Conservation (phyloP, 2,329 filamentous ascomycete species). For the Furcasterigmium sp. region DNA sequence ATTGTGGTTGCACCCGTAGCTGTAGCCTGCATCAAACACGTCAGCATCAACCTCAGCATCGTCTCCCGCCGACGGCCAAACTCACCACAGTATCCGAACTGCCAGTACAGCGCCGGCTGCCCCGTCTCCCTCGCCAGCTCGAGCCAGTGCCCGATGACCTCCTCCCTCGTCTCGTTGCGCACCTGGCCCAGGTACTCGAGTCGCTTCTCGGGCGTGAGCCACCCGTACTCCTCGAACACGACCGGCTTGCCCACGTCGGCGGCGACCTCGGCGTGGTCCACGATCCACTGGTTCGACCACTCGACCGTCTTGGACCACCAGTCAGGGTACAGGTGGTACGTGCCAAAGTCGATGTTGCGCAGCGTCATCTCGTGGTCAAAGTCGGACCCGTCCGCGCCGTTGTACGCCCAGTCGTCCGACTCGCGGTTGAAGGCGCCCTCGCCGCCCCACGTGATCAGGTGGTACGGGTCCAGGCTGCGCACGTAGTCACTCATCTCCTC, state of each 20-base stretch:
- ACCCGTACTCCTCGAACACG: conserved; percentile 50
- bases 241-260: conserved; percentile 43
- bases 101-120: conserved; percentile 51
- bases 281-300: conserved; percentile 50
- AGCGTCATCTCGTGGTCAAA: conserved; percentile 45
- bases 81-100: conserved; percentile 37
- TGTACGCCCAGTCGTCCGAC: conserved; percentile 38
- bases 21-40: conserved; percentile 28
- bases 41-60: too few relatives aligned
- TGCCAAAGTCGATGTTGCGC: conserved; percentile 46
- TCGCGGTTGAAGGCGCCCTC: conserved; percentile 51
- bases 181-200: conserved; percentile 36
- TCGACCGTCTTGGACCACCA: conserved; percentile 47
- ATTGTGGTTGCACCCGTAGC: conserved; percentile 48
- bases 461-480: conserved; percentile 45
- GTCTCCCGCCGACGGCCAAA: too few relatives aligned
- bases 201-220: conserved; percentile 42
- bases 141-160: conserved; percentile 45
- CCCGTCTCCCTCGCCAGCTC: conserved; percentile 38
- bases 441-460: conserved; percentile 50
- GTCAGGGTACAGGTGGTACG: conserved; percentile 51
- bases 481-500: conserved; percentile 49
- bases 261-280: conserved; percentile 42
- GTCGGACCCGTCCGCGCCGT: conserved; percentile 44
- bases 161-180: conserved; percentile 34